phyloP scores from a whole-genome alignment of 75 land plant genomes.

The Sequoiadendron giganteum region DNA sequence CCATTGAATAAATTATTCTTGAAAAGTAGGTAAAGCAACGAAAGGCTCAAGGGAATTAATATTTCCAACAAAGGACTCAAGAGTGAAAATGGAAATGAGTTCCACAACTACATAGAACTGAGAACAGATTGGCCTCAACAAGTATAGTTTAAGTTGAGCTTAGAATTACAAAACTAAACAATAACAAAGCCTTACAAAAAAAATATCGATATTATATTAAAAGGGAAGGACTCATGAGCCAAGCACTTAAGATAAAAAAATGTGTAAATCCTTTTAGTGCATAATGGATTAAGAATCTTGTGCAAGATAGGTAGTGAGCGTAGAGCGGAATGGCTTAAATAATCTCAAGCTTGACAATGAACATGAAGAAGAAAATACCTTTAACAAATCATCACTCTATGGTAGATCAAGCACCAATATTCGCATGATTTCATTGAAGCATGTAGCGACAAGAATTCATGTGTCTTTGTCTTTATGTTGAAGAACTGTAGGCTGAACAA shows the following conservation, averaged over 20 bases:
- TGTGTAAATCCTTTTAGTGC: background rate
- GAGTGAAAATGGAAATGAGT: background rate
- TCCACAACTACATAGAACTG: background rate
- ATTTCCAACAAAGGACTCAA: too few species aligned
- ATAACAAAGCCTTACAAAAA: background rate
- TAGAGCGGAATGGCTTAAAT: background rate
- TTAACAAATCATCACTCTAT: slow-evolving; percentile 62
- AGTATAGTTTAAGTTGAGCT: background rate
- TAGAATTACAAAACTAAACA: background rate
- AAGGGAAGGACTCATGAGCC: background rate
- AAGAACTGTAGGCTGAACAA: slow-evolving; percentile 45
- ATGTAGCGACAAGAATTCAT: slow-evolving; percentile 61
- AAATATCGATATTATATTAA: background rate
- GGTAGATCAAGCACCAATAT: slow-evolving; percentile 88
- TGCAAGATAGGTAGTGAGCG: background rate
- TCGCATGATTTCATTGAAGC: slow-evolving; percentile 83
- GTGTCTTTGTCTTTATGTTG: slow-evolving; percentile 89
- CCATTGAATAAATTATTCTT: too few species aligned
- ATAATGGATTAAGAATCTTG: background rate
- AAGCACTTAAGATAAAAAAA: background rate
- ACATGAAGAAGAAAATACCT: slow-evolving; percentile 43
- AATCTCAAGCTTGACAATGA: background rate
- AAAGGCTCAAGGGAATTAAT: too few species aligned
- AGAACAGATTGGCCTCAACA: background rate
- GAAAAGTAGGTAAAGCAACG: too few species aligned